phyloP scores from a whole-genome alignment of 768 basidiomycete genomes.

The Podaxis mareebaensis region DNA sequence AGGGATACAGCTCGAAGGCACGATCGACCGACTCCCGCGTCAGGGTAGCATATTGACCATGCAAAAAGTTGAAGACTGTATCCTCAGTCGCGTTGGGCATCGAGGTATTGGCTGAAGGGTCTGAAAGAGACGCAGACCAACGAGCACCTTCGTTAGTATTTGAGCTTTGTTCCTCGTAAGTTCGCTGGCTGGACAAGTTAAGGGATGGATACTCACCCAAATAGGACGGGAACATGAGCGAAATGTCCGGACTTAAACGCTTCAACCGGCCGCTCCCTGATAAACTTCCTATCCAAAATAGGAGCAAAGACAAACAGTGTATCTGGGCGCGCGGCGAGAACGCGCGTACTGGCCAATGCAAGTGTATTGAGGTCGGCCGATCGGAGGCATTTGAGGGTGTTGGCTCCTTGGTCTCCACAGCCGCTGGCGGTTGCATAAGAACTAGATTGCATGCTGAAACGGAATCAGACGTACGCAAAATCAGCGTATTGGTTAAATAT shows the following conservation, averaged over 20 bases:
- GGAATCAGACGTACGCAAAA: constrained; percentile 32
- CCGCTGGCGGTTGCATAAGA: constrained; percentile 22
- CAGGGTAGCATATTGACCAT: constrained; percentile 38
- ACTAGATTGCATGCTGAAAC: not conserved
- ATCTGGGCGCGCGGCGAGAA: constrained; percentile 29
- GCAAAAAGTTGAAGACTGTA: constrained; percentile 42
- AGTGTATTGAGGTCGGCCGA: constrained; percentile 27
- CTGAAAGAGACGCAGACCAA: constrained; percentile 37
- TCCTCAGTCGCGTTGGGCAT: constrained; percentile 36
- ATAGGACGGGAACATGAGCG: constrained; percentile 39
- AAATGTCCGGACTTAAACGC: constrained; percentile 39
- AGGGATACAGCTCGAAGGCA: constrained; percentile 36
- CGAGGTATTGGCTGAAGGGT: constrained; percentile 40
- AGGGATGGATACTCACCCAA: constrained; percentile 24
- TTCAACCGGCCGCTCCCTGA: constrained; percentile 37
- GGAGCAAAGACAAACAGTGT: constrained; percentile 42
- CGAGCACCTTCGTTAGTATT: constrained; percentile 44
- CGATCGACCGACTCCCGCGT: constrained; percentile 29
- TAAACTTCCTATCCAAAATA: constrained; percentile 34
- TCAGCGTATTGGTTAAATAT: constrained; percentile 36
- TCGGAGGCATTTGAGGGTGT: constrained; percentile 35
- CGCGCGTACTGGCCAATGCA: constrained; percentile 32
- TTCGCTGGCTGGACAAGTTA: not conserved
- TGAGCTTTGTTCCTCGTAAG: constrained; percentile 19
- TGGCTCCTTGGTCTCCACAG: constrained; percentile 23